Base-by-base conservation (phyloP, 768 basidiomycete genomes). In the Mycena chlorophos region DNA sequence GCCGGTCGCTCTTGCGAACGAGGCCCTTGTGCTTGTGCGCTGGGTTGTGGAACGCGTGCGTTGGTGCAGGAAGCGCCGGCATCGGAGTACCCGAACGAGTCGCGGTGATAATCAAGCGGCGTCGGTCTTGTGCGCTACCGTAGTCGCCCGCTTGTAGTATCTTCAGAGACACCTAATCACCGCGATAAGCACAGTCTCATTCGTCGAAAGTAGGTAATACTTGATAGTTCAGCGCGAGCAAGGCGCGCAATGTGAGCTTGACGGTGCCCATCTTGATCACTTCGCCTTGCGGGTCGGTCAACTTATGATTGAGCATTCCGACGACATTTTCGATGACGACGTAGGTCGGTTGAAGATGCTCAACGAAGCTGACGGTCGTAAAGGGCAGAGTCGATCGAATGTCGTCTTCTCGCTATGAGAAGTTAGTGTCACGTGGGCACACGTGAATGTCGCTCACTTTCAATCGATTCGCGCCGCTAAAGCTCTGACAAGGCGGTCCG, bases 261-360 rank as follows among this genome's bases (percentile, higher is more conserved):
- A 79, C 66, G 1, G 75, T 67, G 1, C 73, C 77, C 64, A 43
- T 66, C 57, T n/a, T 55, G 49, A 43, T 49, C 25, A 13, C 64
- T 63, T 23, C 47, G 34, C 52, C 65, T 6, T 25, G 25, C 8
- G 14, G 40, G 38, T 66, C 67, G 39, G 66, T 64, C 5, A 77
- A 60, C 3, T 63, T 63, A 60, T 75, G 71, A 28, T 58, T 58
- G 16, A 82, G 58, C 26, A 82, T 61, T 4, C 81, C 79, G 17
- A 63, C 61, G n/a, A 82, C 80, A 57, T 82, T 82, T 58, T 82
- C 81, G 22, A 82, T 62, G 6, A 82, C 69, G 42, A 82, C 66
- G 52, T 72, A 79, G 26, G 55, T 61, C 0, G 80, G 80, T 39
- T 70, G 65, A 43, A 81, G 81, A 51, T 74, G 71, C 51, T 82